phyloP scores from a whole-genome alignment of 2,329 filamentous ascomycete genomes.

The Monosporascus sp. region DNA sequence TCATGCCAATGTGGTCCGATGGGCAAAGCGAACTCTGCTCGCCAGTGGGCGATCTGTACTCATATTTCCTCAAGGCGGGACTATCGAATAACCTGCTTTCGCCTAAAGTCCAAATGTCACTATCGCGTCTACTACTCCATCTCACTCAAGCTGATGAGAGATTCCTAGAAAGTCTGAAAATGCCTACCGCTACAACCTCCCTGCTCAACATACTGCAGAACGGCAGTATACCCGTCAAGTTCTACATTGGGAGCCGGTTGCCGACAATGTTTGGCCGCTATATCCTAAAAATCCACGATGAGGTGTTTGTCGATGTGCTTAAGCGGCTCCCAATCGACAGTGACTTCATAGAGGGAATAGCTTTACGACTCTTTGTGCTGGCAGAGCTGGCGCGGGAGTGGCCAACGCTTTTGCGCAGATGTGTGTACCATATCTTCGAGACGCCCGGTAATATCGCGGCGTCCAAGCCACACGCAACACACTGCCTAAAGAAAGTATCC shows the following conservation, averaged over 20 bases:
- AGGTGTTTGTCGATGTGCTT: slow-evolving; percentile 80
- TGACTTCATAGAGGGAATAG: slow-evolving; percentile 74
- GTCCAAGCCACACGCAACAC: slow-evolving; percentile 64
- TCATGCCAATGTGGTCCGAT: slow-evolving; percentile 59
- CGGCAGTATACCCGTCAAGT: slow-evolving; percentile 68
- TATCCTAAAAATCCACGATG: slow-evolving; percentile 76
- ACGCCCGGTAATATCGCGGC: slow-evolving; percentile 67
- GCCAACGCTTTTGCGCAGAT: slow-evolving; percentile 79
- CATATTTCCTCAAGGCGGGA: slow-evolving; percentile 65
- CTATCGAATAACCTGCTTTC: slow-evolving; percentile 67
- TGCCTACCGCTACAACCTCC: slow-evolving; percentile 60
- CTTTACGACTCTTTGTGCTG: slow-evolving; percentile 72
- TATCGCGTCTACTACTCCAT: slow-evolving; percentile 64
- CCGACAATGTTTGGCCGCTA: slow-evolving; percentile 75
- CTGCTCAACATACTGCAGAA: slow-evolving; percentile 67
- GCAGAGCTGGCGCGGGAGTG: slow-evolving; percentile 74
- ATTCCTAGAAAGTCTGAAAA: slow-evolving; percentile 56
- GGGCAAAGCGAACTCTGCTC: slow-evolving; percentile 56
- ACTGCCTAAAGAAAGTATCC: slow-evolving; percentile 65
- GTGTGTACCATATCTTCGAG: slow-evolving; percentile 93
- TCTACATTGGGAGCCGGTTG: slow-evolving; percentile 64
- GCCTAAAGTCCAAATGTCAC: slow-evolving; percentile 57
- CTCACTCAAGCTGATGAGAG: slow-evolving; percentile 62
- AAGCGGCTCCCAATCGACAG: slow-evolving; percentile 68
- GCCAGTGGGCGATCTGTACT: slow-evolving; percentile 70